phyloP scores from a whole-genome alignment of 331 rosid species.

The Prunus yedoensis region DNA sequence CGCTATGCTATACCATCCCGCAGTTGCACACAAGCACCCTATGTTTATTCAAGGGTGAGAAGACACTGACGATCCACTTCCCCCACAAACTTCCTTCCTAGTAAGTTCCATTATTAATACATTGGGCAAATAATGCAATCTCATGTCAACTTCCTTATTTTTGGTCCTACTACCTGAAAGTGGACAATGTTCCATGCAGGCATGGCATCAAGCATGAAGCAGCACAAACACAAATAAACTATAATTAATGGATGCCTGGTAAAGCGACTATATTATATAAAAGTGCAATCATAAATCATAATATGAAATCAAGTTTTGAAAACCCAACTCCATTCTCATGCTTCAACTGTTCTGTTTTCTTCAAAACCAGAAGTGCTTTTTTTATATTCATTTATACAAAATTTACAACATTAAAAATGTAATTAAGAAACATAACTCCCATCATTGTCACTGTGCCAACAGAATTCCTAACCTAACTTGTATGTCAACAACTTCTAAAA shows the following conservation, averaged over 20 bases:
- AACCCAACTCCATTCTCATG: too few species aligned
- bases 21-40: too few species aligned
- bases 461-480: not conserved
- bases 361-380: not conserved
- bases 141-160: not conserved
- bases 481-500: not conserved
- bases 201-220: not conserved
- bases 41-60: not conserved
- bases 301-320: too few species aligned
- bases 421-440: not conserved
- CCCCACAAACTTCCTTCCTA: too few species aligned
- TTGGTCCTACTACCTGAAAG: not conserved
- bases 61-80: not conserved
- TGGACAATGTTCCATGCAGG: not conserved
- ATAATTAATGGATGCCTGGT: not conserved
- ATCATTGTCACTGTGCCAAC: not conserved
- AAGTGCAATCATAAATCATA: too few species aligned
- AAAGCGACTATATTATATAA: not conserved
- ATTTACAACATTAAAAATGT: not conserved
- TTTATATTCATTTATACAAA: too few species aligned
- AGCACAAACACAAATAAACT: not conserved
- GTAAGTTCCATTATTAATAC: not conserved
- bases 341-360: not conserved
- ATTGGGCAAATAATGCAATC: not conserved
- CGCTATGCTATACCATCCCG: too few species aligned